Evolutionary conservation across 2,329 filamentous ascomycete species (phyloP).

Genomic region (Beauveria rudraprayagi): DNA sequence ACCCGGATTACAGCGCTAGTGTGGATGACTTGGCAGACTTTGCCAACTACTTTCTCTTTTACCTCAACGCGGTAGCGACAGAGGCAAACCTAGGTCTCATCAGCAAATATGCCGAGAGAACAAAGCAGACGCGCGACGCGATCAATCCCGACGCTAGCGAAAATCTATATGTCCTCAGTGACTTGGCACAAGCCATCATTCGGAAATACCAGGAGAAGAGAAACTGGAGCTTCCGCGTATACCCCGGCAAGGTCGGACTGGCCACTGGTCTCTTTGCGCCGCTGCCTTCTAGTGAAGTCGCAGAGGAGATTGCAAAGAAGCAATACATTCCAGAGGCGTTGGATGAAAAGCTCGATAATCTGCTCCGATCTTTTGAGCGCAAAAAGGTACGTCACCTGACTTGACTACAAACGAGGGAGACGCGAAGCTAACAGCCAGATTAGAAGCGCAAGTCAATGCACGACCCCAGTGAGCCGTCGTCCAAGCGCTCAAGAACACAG

Average conservation of each 20-base stretch:
- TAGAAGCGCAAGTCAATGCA: constrained; percentile 51
- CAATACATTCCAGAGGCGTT: constrained; percentile 72
- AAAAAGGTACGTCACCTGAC: constrained; percentile 49
- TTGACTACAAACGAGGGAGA: not conserved
- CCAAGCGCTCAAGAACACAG: constrained; percentile 30
- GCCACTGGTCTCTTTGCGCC: constrained; percentile 71
- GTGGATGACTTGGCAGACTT: constrained; percentile 69
- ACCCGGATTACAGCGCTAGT: constrained; percentile 73
- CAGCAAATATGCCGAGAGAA: constrained; percentile 83
- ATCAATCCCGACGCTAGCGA: constrained; percentile 61
- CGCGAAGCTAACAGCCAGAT: constrained; percentile 18
- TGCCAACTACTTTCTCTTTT: constrained; percentile 83
- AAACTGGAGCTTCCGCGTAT: constrained; percentile 79
- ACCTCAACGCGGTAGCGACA: constrained; percentile 71
- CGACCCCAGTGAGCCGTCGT: constrained; percentile 38
- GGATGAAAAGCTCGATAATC: constrained; percentile 66
- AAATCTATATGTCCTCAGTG: constrained; percentile 76
- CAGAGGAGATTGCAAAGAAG: constrained; percentile 79
- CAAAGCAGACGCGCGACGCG: constrained; percentile 82
- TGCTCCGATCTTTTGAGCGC: constrained; percentile 57
- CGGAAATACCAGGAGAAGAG: constrained; percentile 80
- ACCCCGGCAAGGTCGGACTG: constrained; percentile 70
- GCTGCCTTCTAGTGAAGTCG: constrained; percentile 67
- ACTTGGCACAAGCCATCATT: constrained; percentile 75
- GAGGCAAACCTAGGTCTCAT: constrained; percentile 84